A percentile compares a stretch with the other conserved stretches of the same genome.
Evolutionary conservation across 257 asterid species (phyloP).

Genomic region (Solanum boliviense): DNA sequence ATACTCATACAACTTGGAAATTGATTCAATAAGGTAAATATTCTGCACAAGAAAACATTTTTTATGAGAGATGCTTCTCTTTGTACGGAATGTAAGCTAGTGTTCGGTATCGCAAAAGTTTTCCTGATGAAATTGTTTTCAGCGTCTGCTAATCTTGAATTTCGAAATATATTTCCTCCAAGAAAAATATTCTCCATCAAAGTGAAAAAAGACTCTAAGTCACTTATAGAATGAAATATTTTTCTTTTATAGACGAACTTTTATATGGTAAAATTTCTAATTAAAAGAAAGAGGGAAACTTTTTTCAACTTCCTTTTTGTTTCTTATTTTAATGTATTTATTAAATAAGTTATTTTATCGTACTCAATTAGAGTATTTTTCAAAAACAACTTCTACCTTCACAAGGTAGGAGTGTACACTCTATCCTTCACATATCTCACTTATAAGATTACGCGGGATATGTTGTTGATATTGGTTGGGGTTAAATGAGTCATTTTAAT

Average conservation of each 20-base stretch:
- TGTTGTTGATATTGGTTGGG: fast-evolving
- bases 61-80: neutral
- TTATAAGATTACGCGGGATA: neutral
- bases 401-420: neutral
- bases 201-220: neutral
- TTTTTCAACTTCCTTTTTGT: neutral
- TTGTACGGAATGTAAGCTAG: neutral
- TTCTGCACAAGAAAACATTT: neutral
- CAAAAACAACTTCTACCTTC: neutral
- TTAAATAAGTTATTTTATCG: too few species aligned
- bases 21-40: neutral
- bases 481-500: neutral
- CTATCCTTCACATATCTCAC: too few species aligned
- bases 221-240: neutral
- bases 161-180: neutral
- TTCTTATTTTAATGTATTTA: too few species aligned
- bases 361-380: neutral
- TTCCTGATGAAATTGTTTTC: neutral
- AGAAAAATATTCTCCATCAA: neutral
- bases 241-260: too few species aligned
- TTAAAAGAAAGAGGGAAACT: neutral
- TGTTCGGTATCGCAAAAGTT: neutral
- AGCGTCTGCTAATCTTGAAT: neutral
- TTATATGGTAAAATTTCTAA: neutral
- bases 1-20: neutral